Conservation (phyloP, 176 grass and related monocot genomes). For the Musa schizocarpa region DNA sequence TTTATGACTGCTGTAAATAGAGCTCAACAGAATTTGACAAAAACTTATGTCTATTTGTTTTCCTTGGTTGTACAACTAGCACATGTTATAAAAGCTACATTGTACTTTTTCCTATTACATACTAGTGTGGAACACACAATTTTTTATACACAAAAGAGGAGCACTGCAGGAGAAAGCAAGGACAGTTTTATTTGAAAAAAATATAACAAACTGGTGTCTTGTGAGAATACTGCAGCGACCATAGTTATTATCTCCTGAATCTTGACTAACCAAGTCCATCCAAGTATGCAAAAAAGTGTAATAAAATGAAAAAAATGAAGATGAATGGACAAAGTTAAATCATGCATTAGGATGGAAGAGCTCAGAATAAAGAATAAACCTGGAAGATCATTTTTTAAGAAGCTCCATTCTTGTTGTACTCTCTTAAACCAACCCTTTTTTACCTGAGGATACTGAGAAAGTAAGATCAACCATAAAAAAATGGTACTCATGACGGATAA, state of each 20-base stretch:
- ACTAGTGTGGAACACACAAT: no score
- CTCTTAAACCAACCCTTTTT: constrained; percentile 84
- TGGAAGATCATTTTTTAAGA: constrained; percentile 73
- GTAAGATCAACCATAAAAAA: constrained; percentile 1
- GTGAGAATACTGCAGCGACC: constrained; percentile 7
- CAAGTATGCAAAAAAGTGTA: no score
- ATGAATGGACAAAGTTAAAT: not conserved
- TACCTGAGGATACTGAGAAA: constrained; percentile 35
- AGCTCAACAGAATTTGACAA: no score
- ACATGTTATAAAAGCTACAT: no score
- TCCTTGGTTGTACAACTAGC: no score
- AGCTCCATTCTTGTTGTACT: constrained; percentile 79
- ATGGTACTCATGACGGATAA: not conserved
- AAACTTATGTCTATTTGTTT: no score
- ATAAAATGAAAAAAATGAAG: not conserved
- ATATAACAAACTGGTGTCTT: constrained; percentile 22
- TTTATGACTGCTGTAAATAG: no score
- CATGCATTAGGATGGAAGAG: not conserved
- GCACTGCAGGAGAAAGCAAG: not conserved
- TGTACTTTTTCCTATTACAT: no score
- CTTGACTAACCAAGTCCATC: no score
- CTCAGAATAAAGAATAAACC: constrained; percentile 28
- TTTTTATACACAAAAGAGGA: no score
- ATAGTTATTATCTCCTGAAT: no score
- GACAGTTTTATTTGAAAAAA: not conserved